Conservation (phyloP, 75 land plant genomes). For the Sequoia sempervirens region DNA sequence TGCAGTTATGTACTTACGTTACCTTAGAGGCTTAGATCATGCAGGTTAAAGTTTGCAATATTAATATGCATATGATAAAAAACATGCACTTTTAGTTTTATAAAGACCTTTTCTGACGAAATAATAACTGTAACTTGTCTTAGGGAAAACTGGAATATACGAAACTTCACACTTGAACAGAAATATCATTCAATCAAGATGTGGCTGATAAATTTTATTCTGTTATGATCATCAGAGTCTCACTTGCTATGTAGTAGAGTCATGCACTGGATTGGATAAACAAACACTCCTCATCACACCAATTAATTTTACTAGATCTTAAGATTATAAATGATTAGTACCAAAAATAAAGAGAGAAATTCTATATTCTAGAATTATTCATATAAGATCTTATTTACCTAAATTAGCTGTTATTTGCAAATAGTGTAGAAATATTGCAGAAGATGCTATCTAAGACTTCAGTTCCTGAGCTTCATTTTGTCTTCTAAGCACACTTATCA, state of each 20-base stretch:
- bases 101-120: neutral
- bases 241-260: neutral
- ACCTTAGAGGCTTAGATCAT: neutral
- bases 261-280: neutral
- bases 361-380: neutral
- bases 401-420: neutral
- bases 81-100: neutral
- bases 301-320: neutral
- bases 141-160: neutral
- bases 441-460: neutral
- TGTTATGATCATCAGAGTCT: neutral
- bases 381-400: neutral
- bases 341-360: neutral
- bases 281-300: neutral
- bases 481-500: neutral
- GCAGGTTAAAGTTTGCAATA: neutral
- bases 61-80: neutral
- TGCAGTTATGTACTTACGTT: neutral
- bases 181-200: neutral
- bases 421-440: neutral
- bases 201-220: neutral
- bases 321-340: neutral
- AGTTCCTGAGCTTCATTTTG: neutral
- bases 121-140: neutral
- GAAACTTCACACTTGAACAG: neutral